Evolutionary conservation across 2,329 filamentous ascomycete genomes (phyloP).

Genomic region (Alternaria sp.): DNA sequence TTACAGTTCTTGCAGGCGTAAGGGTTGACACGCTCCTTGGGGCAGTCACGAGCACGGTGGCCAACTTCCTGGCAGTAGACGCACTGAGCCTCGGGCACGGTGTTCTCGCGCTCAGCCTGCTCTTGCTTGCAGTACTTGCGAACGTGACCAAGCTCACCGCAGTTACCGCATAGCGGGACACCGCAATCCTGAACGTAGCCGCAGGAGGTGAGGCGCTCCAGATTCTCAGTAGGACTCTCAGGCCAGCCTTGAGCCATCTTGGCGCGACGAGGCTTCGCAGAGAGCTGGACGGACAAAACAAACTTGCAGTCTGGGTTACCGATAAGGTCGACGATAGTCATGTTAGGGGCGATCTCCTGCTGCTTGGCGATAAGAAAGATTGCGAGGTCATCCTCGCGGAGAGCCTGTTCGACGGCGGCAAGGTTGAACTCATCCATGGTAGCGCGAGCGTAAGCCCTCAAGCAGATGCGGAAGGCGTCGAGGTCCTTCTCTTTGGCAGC

Average conservation of each 20-base stretch:
- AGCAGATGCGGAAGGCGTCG: slow-evolving; percentile 57
- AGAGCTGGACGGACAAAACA: slow-evolving; percentile 70
- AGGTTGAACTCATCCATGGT: slow-evolving; percentile 51
- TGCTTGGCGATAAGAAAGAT: slow-evolving; percentile 64
- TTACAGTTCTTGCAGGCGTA: slow-evolving; percentile 76
- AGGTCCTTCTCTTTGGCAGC: slow-evolving; percentile 61
- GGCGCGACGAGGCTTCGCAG: slow-evolving; percentile 61
- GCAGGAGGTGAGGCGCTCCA: slow-evolving; percentile 70
- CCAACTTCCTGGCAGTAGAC: slow-evolving; percentile 71
- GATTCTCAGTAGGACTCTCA: slow-evolving; percentile 65
- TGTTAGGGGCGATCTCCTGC: slow-evolving; percentile 53
- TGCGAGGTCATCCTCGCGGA: slow-evolving; percentile 58
- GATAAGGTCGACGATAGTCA: slow-evolving; percentile 63
- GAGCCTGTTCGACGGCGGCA: slow-evolving; percentile 59
- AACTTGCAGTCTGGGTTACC: slow-evolving; percentile 70
- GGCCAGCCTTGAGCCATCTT: slow-evolving; percentile 69
- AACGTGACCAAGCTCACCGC: slow-evolving; percentile 70
- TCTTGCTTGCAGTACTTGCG: slow-evolving; percentile 68
- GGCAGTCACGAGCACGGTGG: slow-evolving; percentile 74
- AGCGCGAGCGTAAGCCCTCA: slow-evolving; percentile 62
- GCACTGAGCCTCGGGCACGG: slow-evolving; percentile 63
- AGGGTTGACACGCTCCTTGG: slow-evolving; percentile 63
- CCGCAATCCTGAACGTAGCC: slow-evolving; percentile 70
- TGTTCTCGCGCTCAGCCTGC: slow-evolving; percentile 58
- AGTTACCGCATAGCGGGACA: slow-evolving; percentile 70